These are phyloP conservation scores for Mariannaea sp. DNA, from an alignment of 2,329 filamentous ascomycete genomes.

Conservation along the genomic window DNA sequence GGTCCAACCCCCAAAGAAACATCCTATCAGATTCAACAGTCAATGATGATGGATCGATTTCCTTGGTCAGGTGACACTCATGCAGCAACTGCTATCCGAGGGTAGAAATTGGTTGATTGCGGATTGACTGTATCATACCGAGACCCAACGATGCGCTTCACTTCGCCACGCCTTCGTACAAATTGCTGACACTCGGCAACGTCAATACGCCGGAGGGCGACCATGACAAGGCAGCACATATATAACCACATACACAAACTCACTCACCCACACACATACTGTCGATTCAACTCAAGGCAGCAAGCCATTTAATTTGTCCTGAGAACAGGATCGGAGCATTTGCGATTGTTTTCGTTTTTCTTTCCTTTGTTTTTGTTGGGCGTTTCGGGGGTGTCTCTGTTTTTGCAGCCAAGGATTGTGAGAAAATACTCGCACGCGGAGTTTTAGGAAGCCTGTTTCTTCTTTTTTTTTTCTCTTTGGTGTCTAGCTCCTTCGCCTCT, in stretches of 20 bases:
- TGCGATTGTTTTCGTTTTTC: no score
- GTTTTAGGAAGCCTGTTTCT: conserved; percentile 30
- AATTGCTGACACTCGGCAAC: conserved; percentile 12
- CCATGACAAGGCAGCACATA: conserved; percentile 1
- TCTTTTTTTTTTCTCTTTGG: no score
- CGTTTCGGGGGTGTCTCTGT: conserved; percentile 33
- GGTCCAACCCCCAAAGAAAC: conserved; percentile 52
- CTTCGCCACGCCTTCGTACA: conserved; percentile 1
- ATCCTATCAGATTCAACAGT: conserved; percentile 46
- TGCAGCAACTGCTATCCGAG: conserved; percentile 54
- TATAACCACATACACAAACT: not conserved
- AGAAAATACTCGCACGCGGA: conserved; percentile 31
- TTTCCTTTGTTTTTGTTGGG: conserved; percentile 29
- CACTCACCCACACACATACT: conserved; percentile 18
- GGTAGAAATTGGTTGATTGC: conserved; percentile 39
- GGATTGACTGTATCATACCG: conserved; percentile 18
- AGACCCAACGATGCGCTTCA: conserved; percentile 1
- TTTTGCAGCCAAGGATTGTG: conserved; percentile 31
- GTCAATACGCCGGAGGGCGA: not conserved
- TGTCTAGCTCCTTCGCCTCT: conserved; percentile 18
- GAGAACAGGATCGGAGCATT: conserved; percentile 21
- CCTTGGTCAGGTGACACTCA: conserved; percentile 54
- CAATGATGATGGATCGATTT: conserved; percentile 51
- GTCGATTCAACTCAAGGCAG: conserved; percentile 32
- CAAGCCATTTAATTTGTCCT: conserved; percentile 18